Evolutionary conservation across 352 stramenopile species (phyloP).

Genomic region (Globisporangium takayamanum): DNA sequence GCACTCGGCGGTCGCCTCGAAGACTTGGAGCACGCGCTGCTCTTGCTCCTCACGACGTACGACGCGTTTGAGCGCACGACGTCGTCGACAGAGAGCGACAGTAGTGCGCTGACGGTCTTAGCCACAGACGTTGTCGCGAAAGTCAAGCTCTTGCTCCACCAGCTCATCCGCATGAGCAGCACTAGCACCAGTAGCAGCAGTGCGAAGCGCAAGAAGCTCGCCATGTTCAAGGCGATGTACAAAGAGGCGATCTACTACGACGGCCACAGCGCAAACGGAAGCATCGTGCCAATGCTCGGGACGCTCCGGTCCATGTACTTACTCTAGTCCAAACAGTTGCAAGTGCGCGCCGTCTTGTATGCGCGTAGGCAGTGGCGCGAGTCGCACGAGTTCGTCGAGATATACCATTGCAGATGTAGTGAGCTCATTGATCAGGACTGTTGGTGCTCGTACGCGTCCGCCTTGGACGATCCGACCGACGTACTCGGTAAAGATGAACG

Average conservation of each 20-base stretch:
- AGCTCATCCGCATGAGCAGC: conserved; percentile 47
- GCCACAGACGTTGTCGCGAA: conserved; percentile 40
- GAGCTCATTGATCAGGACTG: conserved; percentile 42
- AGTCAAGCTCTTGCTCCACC: conserved; percentile 51
- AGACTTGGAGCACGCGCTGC: conserved; percentile 71
- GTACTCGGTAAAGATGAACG: conserved; percentile 60
- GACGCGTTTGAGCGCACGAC: conserved; percentile 41
- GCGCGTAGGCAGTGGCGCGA: conserved; percentile 15
- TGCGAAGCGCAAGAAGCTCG: conserved; percentile 39
- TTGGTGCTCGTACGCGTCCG: conserved; percentile 1
- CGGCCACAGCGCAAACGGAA: conserved; percentile 26
- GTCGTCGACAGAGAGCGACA: conserved; percentile 6
- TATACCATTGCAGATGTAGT: conserved; percentile 39
- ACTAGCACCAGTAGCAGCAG: conserved; percentile 1
- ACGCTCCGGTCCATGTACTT: conserved; percentile 55
- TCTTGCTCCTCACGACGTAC: conserved; percentile 72
- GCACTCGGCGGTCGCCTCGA: conserved; percentile 52
- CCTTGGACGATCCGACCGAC: conserved; percentile 46
- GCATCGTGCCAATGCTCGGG: conserved; percentile 39
- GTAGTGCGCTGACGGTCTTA: conserved; percentile 30
- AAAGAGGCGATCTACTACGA: conserved; percentile 79
- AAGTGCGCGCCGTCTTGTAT: conserved; percentile 8
- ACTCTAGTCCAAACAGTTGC: conserved; percentile 39
- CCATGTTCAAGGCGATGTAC: conserved; percentile 84
- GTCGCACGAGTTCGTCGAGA: conserved; percentile 43